Conservation (phyloP, 2,329 filamentous ascomycete genomes). For the Fusarium sambucinum region DNA sequence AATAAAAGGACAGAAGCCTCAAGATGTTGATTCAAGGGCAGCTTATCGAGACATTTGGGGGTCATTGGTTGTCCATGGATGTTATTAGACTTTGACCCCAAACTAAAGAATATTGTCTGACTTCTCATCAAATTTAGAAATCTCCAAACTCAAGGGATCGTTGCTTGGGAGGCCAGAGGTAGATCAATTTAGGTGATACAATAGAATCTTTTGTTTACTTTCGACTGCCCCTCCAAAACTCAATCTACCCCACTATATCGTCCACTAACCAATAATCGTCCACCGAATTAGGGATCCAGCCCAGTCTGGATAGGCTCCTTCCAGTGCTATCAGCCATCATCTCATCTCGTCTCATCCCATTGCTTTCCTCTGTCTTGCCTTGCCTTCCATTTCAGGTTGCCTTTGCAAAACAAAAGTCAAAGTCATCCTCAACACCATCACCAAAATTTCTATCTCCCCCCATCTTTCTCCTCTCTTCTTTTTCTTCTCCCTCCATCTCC, state of each 20-base stretch:
- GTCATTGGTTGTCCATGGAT: too few relatives aligned
- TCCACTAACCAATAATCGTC: constrained; percentile 3
- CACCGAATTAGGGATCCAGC: not conserved
- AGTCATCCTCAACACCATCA: constrained; percentile 37
- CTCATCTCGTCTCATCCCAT: not conserved
- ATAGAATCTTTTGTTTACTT: constrained; percentile 46
- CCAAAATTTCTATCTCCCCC: constrained; percentile 29
- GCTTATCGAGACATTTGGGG: constrained; percentile 26
- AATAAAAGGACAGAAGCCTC: too few relatives aligned
- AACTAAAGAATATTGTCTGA: too few relatives aligned
- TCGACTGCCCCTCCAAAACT: constrained; percentile 7
- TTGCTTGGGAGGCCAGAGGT: constrained; percentile 18
- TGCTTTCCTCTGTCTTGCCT: constrained; percentile 11
- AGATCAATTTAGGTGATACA: not conserved
- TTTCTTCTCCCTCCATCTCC: not conserved
- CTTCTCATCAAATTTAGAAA: too few relatives aligned
- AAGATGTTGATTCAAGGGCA: constrained; percentile 1
- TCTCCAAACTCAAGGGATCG: too few relatives aligned
- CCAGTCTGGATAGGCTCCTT: constrained; percentile 14
- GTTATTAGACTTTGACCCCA: too few relatives aligned
- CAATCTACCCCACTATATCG: constrained; percentile 16
- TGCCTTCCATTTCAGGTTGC: constrained; percentile 24
- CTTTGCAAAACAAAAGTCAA: constrained; percentile 17
- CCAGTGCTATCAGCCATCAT: constrained; percentile 15
- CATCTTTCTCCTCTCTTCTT: constrained; percentile 6